These are phyloP conservation scores for Aspergillus steynii DNA, from an alignment of 495 filamentous ascomycete species.

Conservation along the genomic window DNA sequence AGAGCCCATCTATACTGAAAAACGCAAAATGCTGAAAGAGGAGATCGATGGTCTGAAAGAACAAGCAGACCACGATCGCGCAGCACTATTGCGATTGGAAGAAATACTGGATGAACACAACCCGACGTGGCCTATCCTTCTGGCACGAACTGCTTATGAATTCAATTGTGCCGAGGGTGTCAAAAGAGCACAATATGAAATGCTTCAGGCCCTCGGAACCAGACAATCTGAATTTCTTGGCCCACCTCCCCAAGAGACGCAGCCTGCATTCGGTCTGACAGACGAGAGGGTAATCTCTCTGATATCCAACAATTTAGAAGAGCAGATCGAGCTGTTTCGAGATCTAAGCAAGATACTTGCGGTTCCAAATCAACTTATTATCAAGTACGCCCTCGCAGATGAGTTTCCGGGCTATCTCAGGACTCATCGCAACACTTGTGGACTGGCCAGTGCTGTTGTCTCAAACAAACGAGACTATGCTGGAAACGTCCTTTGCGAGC, in stretches of 20 bases:
- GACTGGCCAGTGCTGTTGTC: neutral
- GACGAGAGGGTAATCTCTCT: neutral
- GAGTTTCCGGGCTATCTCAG: constrained; percentile 5
- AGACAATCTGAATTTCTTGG: constrained; percentile 3
- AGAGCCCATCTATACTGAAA: neutral
- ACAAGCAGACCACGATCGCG: neutral
- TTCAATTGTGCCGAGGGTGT: neutral
- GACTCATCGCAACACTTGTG: neutral
- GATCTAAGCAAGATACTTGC: constrained; percentile 1
- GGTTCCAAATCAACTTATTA: neutral
- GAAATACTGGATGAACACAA: constrained; percentile 1
- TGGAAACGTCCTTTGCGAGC: neutral
- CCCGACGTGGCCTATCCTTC: neutral
- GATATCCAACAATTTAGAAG: constrained; percentile 3
- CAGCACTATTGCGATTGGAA: neutral
- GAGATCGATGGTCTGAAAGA: neutral
- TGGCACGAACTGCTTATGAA: neutral
- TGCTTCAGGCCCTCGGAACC: neutral
- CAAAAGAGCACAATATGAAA: neutral
- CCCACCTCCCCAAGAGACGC: neutral
- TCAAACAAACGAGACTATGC: constrained; percentile 1
- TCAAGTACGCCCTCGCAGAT: constrained; percentile 1
- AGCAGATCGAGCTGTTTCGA: constrained; percentile 2
- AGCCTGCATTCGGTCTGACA: neutral
- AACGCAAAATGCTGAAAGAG: neutral